Percentiles rank a stretch among this genome's conserved stretches.
phyloP scores from a whole-genome alignment of 129 eudicot species.

The Centrapalus pauciflorus region DNA sequence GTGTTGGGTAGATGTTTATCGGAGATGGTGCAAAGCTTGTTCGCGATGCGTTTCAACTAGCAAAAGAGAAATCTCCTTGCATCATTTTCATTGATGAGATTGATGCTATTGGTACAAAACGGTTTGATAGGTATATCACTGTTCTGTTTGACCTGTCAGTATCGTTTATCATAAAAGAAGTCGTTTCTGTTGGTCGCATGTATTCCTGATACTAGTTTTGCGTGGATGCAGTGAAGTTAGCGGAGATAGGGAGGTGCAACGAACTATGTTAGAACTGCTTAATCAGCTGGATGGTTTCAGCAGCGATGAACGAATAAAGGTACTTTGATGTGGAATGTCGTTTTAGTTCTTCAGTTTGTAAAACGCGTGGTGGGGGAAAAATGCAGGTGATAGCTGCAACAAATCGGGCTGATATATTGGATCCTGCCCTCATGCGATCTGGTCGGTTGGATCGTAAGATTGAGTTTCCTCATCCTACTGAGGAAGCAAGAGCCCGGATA shows the following conservation, averaged over 20 bases:
- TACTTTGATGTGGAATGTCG: too few species aligned
- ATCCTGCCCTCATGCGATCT: constrained; percentile 97
- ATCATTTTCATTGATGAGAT: constrained; percentile 95
- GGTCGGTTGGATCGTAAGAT: constrained; percentile 97
- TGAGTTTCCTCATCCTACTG: constrained; percentile 98
- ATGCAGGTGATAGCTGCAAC: constrained; percentile 97
- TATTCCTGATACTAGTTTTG: background rate
- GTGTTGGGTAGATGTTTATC: constrained; percentile 76
- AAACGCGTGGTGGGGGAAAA: background rate
- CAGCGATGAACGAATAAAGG: constrained; percentile 98
- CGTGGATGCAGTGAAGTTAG: constrained; percentile 88
- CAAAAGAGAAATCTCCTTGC: constrained; percentile 96
- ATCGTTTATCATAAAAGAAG: background rate
- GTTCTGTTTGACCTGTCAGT: background rate
- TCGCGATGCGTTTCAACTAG: constrained; percentile 92
- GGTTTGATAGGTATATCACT: constrained; percentile 71
- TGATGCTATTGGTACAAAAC: constrained; percentile 97
- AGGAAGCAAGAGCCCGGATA: constrained; percentile 95
- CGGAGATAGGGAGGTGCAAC: constrained; percentile 94
- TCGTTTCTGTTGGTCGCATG: background rate
- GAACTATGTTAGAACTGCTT: constrained; percentile 91
- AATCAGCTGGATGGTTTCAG: constrained; percentile 99
- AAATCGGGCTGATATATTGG: constrained; percentile 92
- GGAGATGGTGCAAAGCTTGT: constrained; percentile 99
- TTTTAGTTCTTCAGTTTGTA: too few species aligned